Evolutionary conservation across 208 protist genomes (phyloP).

Genomic region (Trypanosoma grayi): DNA sequence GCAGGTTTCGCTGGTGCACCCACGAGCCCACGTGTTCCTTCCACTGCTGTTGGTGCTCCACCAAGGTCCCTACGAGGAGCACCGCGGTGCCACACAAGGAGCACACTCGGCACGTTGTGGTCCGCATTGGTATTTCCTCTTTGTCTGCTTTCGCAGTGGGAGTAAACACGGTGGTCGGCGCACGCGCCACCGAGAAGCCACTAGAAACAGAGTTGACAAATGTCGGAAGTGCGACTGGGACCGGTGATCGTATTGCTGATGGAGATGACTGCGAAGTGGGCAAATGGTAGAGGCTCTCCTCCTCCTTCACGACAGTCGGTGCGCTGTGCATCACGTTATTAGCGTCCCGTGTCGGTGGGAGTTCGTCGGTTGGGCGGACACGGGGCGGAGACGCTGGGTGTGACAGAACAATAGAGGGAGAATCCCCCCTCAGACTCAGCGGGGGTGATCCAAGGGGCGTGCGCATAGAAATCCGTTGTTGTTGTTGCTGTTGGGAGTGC

Average conservation of each 20-base stretch:
- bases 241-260: neutral
- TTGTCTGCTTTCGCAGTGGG: neutral
- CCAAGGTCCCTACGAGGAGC: constrained; percentile 11
- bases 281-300: constrained; percentile 11
- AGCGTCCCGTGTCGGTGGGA: constrained; percentile 14
- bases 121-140: neutral
- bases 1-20: constrained; percentile 20
- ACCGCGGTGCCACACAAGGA: constrained; percentile 20
- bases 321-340: neutral
- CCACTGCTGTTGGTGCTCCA: constrained; percentile 22
- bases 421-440: constrained; percentile 3
- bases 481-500: neutral
- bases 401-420: neutral
- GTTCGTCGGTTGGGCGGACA: constrained; percentile 22
- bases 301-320: constrained; percentile 11
- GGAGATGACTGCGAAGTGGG: neutral
- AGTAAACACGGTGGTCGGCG: neutral
- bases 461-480: neutral
- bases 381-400: constrained; percentile 1
- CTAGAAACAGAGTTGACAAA: neutral
- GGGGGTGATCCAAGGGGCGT: neutral
- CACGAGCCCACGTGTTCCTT: constrained; percentile 18
- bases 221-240: neutral
- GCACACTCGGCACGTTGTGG: constrained; percentile 6
- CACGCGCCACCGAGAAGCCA: neutral